Evolutionary conservation across 2,329 filamentous ascomycete genomes (phyloP).

Genomic region (Plenodomus biglobosus): DNA sequence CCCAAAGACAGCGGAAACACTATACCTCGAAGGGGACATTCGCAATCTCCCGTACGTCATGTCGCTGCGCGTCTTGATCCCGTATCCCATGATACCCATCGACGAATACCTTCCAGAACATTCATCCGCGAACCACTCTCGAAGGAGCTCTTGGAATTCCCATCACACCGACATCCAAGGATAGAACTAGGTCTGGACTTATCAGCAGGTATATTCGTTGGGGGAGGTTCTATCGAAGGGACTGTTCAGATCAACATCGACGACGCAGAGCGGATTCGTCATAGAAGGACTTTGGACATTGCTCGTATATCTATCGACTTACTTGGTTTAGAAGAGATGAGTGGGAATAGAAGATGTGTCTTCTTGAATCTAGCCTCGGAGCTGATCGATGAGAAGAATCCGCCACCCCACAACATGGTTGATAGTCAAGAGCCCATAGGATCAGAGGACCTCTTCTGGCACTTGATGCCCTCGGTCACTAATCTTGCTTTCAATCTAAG

Average conservation of each 20-base stretch:
- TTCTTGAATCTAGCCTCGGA: conserved; percentile 57
- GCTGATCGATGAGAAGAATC: conserved; percentile 53
- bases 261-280: conserved; percentile 49
- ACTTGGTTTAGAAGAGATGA: conserved; percentile 56
- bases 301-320: conserved; percentile 55
- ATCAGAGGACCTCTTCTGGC: conserved; percentile 50
- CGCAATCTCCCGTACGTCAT: conserved; percentile 53
- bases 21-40: conserved; percentile 50
- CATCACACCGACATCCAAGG: conserved; percentile 52
- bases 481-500: conserved; percentile 56
- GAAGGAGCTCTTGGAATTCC: conserved; percentile 54
- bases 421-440: conserved; percentile 46
- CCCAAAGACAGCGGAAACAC: conserved; percentile 35
- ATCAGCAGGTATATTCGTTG: conserved; percentile 56
- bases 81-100: conserved; percentile 46
- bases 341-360: conserved; percentile 48
- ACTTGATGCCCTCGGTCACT: conserved; percentile 51
- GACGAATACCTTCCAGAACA: conserved; percentile 52
- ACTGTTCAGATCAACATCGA: conserved; percentile 52
- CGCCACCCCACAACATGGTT: conserved; percentile 55
- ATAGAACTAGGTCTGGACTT: conserved; percentile 54
- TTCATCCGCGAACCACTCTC: conserved; percentile 52
- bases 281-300: conserved; percentile 50
- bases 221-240: conserved; percentile 57
- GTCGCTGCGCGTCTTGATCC: conserved; percentile 46